These are phyloP conservation scores for Penicillium herquei DNA, from an alignment of 495 filamentous ascomycete species.

Conservation along the genomic window DNA sequence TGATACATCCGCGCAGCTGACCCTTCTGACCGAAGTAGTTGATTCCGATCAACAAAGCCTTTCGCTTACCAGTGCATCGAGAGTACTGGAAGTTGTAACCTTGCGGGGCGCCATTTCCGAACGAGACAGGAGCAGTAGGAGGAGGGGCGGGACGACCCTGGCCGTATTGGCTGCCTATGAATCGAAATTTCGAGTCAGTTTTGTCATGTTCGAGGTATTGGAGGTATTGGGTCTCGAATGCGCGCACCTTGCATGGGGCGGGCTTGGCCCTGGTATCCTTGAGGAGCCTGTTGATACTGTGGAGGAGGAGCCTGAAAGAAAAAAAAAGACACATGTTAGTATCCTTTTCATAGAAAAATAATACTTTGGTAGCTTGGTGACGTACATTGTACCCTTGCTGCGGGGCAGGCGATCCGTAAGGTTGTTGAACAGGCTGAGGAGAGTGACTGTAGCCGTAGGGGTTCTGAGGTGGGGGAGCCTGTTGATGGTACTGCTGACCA, in stretches of 20 bases:
- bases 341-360: background rate
- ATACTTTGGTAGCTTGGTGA: background rate
- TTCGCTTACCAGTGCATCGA: conserved; percentile 83
- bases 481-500: conserved; percentile 46
- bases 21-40: conserved; percentile 96
- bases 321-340: background rate
- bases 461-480: conserved; percentile 36
- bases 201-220: too few relatives aligned
- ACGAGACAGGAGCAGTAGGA: conserved; percentile 50
- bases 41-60: conserved; percentile 93
- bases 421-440: conserved; percentile 39
- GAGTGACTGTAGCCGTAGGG: conserved; percentile 48
- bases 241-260: conserved; percentile 31
- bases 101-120: conserved; percentile 75
- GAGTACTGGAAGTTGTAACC: conserved; percentile 88
- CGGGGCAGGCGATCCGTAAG: conserved; percentile 40
- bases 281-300: conserved; percentile 32
- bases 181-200: conserved; percentile 8
- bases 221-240: too few relatives aligned
- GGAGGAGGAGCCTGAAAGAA: conserved; percentile 22
- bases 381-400: conserved; percentile 45
- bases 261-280: conserved; percentile 34
- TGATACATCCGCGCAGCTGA: conserved; percentile 93
- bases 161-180: conserved; percentile 12
- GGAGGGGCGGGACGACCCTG: conserved; percentile 43